A percentile compares a stretch with the other conserved stretches of the same genome.
Conservation (phyloP, 2,329 filamentous ascomycete species). For the Catunica adiposa region DNA sequence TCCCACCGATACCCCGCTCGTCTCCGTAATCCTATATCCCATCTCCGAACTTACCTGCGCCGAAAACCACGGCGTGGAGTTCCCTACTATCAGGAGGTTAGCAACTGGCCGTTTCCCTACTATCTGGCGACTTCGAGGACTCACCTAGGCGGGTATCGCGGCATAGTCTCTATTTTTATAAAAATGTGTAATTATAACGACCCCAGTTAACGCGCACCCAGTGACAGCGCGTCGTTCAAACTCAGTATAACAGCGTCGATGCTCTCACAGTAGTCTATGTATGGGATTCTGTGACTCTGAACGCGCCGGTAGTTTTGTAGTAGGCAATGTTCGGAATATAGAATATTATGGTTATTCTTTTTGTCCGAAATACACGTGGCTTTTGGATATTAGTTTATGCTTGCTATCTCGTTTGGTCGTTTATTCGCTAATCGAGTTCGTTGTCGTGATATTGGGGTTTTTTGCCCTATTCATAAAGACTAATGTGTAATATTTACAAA, state of each 20-base stretch:
- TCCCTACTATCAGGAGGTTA: slow-evolving; percentile 39
- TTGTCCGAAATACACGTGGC: no score
- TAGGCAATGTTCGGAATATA: no score
- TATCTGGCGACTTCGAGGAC: not conserved
- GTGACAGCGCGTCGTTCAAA: not conserved
- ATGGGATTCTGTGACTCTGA: no score
- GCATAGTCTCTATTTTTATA: slow-evolving; percentile 6
- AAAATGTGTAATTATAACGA: not conserved
- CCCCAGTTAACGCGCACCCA: not conserved
- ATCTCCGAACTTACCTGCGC: slow-evolving; percentile 43
- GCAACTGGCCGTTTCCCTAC: not conserved
- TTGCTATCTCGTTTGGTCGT: no score
- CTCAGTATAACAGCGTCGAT: no score
- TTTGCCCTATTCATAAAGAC: not conserved
- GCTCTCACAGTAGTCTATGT: no score
- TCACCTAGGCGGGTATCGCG: slow-evolving; percentile 16
- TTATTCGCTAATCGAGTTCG: no score
- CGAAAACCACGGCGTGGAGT: slow-evolving; percentile 69
- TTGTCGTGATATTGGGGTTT: no score
- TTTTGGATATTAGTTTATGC: no score
- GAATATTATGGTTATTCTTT: no score
- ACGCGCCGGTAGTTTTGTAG: no score
- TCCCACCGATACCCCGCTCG: not conserved
- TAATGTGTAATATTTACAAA: not conserved
- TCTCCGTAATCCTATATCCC: not conserved